phyloP scores from a whole-genome alignment of 2,329 filamentous ascomycete species.

The Xylaria digitata region DNA sequence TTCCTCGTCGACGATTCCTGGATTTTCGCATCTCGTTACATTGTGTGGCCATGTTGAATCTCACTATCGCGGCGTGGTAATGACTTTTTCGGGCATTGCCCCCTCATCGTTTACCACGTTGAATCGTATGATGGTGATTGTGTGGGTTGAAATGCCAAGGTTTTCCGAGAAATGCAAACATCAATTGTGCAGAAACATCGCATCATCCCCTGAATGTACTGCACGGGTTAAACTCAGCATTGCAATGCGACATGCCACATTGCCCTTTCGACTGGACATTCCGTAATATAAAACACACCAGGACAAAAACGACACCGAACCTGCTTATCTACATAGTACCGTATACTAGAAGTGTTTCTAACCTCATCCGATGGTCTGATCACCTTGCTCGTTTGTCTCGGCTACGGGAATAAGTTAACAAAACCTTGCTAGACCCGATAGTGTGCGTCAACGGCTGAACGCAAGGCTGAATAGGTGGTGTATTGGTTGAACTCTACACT shows the following conservation, averaged over 20 bases:
- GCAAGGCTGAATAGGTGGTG: conserved; percentile 28
- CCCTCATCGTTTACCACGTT: background rate
- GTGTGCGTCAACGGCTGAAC: conserved; percentile 26
- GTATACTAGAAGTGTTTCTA: background rate
- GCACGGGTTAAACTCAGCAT: background rate
- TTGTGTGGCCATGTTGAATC: background rate
- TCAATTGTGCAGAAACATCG: too few relatives aligned
- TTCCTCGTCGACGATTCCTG: too few relatives aligned
- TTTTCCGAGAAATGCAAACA: too few relatives aligned
- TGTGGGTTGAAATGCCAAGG: too few relatives aligned
- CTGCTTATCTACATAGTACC: background rate
- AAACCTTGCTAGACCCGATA: background rate
- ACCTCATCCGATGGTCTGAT: background rate
- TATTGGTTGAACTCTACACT: background rate
- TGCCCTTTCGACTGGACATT: background rate
- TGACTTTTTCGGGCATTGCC: background rate
- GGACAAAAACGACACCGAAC: conserved; percentile 28
- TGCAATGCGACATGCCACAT: conserved; percentile 7
- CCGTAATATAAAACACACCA: background rate
- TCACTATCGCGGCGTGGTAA: background rate
- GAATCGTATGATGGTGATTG: background rate
- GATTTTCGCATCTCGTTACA: too few relatives aligned
- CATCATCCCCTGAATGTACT: background rate
- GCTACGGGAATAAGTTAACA: background rate
- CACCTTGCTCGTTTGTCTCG: conserved; percentile 18